phyloP scores from a whole-genome alignment of 2,329 filamentous ascomycete genomes.

The Malbranchea zuffiana region DNA sequence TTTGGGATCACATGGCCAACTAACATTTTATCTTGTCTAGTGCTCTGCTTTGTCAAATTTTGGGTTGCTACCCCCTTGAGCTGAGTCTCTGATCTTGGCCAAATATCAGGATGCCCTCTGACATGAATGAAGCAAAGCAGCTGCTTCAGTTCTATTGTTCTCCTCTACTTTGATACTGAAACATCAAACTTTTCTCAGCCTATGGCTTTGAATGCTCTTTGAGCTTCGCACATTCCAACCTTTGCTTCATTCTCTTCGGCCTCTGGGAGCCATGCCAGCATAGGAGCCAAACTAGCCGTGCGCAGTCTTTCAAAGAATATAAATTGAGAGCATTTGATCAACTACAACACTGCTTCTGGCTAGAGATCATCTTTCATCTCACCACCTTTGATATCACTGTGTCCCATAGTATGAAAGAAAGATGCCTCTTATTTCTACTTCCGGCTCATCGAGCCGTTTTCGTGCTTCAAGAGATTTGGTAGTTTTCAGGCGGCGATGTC shows the following conservation, averaged over 20 bases:
- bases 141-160: no score
- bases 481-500: no score
- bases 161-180: conserved; percentile 1
- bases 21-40: background rate
- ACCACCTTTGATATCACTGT: no score
- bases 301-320: no score
- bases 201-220: conserved; percentile 1
- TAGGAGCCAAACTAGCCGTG: background rate
- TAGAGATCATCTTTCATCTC: no score
- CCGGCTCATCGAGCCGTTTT: no score
- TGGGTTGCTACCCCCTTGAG: background rate
- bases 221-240: background rate
- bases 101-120: background rate
- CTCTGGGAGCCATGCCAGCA: background rate
- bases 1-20: background rate
- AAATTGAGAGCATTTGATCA: no score
- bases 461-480: no score
- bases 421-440: no score
- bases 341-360: no score
- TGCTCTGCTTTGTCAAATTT: background rate
- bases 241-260: background rate
- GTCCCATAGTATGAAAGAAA: no score
- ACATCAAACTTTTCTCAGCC: background rate
- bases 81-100: background rate
- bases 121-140: background rate